Conservation (phyloP, 2,329 filamentous ascomycete genomes). For the Ceratocystis harringtonii region DNA sequence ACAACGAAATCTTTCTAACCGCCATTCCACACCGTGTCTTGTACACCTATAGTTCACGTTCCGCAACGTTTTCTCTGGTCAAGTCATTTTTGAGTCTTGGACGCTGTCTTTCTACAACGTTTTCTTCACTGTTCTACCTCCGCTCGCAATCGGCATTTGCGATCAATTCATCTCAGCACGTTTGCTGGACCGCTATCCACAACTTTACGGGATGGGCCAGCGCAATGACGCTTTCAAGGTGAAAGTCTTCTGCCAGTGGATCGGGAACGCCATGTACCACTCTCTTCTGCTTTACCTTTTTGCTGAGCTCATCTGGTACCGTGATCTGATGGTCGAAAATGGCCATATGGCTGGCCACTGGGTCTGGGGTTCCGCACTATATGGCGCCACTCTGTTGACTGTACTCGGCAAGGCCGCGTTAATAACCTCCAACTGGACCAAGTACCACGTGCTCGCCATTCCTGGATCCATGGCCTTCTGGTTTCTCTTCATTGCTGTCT, state of each 20-base stretch:
- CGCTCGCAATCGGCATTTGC: conserved; percentile 86
- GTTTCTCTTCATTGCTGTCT: conserved; percentile 78
- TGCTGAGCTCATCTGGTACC: conserved; percentile 64
- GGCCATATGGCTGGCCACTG: conserved; percentile 81
- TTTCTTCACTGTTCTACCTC: conserved; percentile 87
- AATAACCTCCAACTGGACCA: conserved; percentile 96
- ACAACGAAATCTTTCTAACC: not conserved
- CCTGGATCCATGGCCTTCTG: conserved; percentile 85
- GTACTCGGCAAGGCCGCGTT: conserved; percentile 89
- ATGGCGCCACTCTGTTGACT: conserved; percentile 83
- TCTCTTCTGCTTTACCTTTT: conserved; percentile 85
- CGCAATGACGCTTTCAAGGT: conserved; percentile 86
- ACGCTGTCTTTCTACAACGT: conserved; percentile 99
- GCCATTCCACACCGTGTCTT: not conserved
- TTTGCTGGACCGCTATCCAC: conserved; percentile 85
- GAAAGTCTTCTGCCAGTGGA: conserved; percentile 85
- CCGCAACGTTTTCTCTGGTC: conserved; percentile 93
- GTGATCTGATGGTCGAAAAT: conserved; percentile 63
- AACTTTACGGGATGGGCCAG: conserved; percentile 86
- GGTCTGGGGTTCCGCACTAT: conserved; percentile 94
- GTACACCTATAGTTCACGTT: conserved; percentile 58
- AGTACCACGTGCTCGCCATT: conserved; percentile 91
- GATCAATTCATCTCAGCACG: conserved; percentile 96
- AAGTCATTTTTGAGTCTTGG: conserved; percentile 99
- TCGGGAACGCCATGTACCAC: conserved; percentile 89